phyloP scores from a whole-genome alignment of 2,329 filamentous ascomycete genomes.

The Alternaria sp. region DNA sequence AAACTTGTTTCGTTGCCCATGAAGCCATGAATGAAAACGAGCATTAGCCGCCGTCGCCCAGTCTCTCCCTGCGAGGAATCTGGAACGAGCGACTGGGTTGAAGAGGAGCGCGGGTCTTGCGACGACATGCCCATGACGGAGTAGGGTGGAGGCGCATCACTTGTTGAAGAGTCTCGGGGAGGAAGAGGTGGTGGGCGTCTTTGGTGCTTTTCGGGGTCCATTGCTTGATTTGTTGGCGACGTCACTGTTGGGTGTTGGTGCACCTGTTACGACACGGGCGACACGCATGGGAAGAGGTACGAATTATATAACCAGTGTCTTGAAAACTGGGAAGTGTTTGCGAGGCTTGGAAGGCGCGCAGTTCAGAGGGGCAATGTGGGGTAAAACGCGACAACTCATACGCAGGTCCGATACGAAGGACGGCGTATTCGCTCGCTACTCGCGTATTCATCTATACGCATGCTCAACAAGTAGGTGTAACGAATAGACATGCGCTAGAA shows the following conservation, averaged over 20 bases:
- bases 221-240: conserved; percentile 16
- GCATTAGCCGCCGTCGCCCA: conserved; percentile 65
- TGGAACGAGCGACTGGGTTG: conserved; percentile 55
- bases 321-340: neutral
- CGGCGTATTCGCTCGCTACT: neutral
- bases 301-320: neutral
- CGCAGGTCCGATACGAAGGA: neutral
- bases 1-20: conserved; percentile 90
- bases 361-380: conserved; percentile 11
- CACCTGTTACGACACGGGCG: conserved; percentile 3
- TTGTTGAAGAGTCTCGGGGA: conserved; percentile 28
- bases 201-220: conserved; percentile 9
- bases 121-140: conserved; percentile 38
- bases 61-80: conserved; percentile 36
- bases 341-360: neutral
- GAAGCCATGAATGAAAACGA: conserved; percentile 90
- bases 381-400: neutral
- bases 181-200: conserved; percentile 40
- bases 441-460: neutral
- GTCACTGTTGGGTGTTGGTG: conserved; percentile 25
- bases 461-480: neutral
- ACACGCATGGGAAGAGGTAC: conserved; percentile 8
- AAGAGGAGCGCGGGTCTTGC: conserved; percentile 54
- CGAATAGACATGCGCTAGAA: neutral
- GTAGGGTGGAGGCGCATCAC: conserved; percentile 21